phyloP scores from a whole-genome alignment of 2,329 filamentous ascomycete species.

The Ophiostoma sp. region DNA sequence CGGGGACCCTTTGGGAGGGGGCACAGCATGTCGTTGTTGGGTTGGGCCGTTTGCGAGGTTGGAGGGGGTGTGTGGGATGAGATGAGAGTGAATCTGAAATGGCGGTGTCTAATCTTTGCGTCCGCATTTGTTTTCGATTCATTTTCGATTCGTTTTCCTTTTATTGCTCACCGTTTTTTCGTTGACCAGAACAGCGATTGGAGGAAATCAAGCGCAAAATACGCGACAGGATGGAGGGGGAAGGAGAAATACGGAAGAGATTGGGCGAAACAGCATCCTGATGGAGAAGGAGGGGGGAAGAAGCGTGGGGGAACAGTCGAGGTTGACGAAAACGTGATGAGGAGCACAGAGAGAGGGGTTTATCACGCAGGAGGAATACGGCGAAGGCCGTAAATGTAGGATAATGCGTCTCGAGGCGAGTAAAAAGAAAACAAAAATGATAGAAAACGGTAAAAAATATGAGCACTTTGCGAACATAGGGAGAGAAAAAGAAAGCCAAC shows the following conservation, averaged over 20 bases:
- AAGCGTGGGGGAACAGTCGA: conserved; percentile 5
- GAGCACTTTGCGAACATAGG: background rate
- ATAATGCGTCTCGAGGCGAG: background rate
- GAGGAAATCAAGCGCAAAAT: background rate
- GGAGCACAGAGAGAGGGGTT: background rate
- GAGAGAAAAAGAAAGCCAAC: background rate
- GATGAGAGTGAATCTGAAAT: background rate
- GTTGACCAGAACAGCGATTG: background rate
- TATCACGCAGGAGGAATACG: background rate
- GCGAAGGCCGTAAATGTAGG: background rate
- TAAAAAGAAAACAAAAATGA: background rate
- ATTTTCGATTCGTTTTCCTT: background rate
- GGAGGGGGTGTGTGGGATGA: conserved; percentile 4
- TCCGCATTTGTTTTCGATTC: background rate
- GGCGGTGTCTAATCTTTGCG: background rate
- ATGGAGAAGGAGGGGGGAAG: background rate
- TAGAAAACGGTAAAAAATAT: background rate
- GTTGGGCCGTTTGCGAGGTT: background rate
- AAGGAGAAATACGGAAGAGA: background rate
- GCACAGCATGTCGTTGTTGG: background rate
- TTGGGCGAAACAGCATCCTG: background rate
- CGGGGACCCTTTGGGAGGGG: background rate
- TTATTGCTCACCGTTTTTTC: conserved; percentile 4
- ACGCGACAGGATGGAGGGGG: background rate
- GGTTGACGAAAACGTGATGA: background rate